These are phyloP conservation scores for Mollisiaceae sp. DNA, from an alignment of 2,329 filamentous ascomycete genomes.

Conservation along the genomic window DNA sequence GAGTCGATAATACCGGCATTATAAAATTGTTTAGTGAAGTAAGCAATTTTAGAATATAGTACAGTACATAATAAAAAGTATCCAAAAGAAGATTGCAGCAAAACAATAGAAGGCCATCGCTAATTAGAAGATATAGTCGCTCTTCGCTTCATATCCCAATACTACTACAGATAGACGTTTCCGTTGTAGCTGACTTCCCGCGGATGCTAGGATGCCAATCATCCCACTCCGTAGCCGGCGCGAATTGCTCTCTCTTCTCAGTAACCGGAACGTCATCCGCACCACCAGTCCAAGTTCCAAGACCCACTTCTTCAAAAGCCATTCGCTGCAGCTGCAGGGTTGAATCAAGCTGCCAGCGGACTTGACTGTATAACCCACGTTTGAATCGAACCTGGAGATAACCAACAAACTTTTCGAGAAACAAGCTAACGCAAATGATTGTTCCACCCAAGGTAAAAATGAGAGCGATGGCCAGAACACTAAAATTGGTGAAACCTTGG, in stretches of 20 bases:
- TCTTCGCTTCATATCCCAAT: no score
- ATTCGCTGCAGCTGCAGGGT: constrained; percentile 15
- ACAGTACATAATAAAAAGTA: no score
- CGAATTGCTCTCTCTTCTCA: neutral
- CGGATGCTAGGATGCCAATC: constrained; percentile 9
- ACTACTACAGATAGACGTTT: no score
- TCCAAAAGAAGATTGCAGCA: no score
- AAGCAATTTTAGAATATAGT: no score
- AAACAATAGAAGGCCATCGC: no score
- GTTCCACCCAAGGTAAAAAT: neutral
- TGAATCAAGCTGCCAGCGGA: constrained; percentile 13
- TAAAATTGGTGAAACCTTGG: neutral
- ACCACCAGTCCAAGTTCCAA: constrained; percentile 6
- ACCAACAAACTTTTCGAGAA: neutral
- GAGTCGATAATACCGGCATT: no score
- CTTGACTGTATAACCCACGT: neutral
- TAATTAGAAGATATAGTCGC: no score
- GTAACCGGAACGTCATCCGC: constrained; percentile 6
- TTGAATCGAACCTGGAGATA: neutral
- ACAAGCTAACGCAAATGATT: neutral
- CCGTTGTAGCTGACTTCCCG: no score
- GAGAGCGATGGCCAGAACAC: neutral
- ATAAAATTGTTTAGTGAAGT: no score
- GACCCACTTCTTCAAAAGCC: constrained; percentile 12
- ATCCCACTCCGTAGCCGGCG: neutral